phyloP scores from a whole-genome alignment of 352 stramenopile genomes.

The Aphanomyces stellatus region DNA sequence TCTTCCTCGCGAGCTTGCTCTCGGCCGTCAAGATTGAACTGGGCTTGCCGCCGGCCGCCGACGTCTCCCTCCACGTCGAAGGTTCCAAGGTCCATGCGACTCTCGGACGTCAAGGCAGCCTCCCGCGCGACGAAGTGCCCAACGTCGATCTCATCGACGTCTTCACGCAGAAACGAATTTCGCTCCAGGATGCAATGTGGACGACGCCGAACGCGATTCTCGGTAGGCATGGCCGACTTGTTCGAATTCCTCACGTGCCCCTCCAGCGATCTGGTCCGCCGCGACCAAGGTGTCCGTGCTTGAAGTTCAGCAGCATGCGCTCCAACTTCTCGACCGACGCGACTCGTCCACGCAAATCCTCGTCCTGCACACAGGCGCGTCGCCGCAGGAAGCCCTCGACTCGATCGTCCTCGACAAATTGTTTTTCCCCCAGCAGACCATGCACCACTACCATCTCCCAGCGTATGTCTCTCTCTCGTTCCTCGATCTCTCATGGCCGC shows the following conservation, averaged over 20 bases:
- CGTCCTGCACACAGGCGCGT: background rate
- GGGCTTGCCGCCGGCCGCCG: background rate
- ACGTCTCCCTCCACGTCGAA: background rate
- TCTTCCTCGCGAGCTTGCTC: background rate
- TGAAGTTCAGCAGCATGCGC: background rate
- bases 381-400: background rate
- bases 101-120: background rate
- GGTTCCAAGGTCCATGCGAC: background rate
- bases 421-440: constrained; percentile 1
- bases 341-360: background rate
- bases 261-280: background rate
- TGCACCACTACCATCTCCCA: constrained; percentile 7
- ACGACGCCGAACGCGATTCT: background rate
- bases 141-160: background rate
- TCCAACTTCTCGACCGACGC: background rate
- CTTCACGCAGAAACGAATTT: background rate
- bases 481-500: background rate
- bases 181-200: background rate
- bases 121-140: background rate
- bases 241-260: background rate
- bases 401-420: background rate
- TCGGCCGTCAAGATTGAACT: background rate
- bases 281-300: background rate
- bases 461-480: background rate
- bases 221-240: background rate